Evolutionary conservation across 2,329 filamentous ascomycete species (phyloP).

Genomic region (Hypoxylon rubiginosum): DNA sequence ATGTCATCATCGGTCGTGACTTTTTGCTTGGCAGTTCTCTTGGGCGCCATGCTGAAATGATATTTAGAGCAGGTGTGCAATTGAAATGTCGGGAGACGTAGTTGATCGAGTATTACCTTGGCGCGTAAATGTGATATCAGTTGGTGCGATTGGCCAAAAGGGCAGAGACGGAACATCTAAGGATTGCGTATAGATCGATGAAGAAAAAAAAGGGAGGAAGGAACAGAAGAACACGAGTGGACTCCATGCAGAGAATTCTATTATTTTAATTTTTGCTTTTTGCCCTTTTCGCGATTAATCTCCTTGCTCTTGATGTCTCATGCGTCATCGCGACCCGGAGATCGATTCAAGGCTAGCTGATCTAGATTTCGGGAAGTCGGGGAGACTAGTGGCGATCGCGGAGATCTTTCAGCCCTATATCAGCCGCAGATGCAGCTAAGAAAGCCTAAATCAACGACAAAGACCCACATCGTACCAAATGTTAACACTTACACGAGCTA

Average conservation of each 20-base stretch:
- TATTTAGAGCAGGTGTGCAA: not conserved
- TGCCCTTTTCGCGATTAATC: not conserved
- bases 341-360: conserved; percentile 38
- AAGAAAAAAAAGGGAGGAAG: not conserved
- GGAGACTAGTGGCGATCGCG: conserved; percentile 26
- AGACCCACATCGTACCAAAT: not conserved
- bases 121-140: not conserved
- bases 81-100: not conserved
- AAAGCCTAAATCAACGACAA: conserved; percentile 32
- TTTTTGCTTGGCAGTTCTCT: conserved; percentile 48
- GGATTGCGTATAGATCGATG: not conserved
- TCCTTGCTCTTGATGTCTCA: conserved; percentile 37
- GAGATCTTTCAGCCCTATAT: conserved; percentile 29
- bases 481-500: not conserved
- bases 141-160: not conserved
- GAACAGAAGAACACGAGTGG: no score
- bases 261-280: conserved; percentile 1
- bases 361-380: conserved; percentile 23
- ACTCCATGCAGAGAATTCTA: no score
- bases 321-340: conserved; percentile 44
- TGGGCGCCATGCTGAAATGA: conserved; percentile 47
- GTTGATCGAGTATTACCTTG: not conserved
- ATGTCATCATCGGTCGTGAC: conserved; percentile 36
- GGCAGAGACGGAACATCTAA: not conserved
- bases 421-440: conserved; percentile 31